These are phyloP conservation scores for Cymodocea nodosa DNA, from an alignment of 116 monocot species.

Conservation along the genomic window DNA sequence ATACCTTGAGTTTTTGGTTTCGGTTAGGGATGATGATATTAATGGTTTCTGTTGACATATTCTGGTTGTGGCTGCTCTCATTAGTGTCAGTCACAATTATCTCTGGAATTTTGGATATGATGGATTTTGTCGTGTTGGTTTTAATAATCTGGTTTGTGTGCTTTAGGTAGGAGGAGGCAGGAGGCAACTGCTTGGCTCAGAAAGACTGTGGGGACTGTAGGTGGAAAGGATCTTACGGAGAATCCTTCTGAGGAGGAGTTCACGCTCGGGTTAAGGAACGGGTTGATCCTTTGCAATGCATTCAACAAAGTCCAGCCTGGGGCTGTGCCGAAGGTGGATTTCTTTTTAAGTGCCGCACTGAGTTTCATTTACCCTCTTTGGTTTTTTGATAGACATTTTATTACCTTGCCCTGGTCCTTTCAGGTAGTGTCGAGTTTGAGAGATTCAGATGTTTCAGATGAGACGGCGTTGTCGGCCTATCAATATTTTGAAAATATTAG, in stretches of 20 bases:
- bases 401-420: background rate
- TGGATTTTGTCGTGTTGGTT: background rate
- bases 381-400: background rate
- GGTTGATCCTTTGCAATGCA: slow-evolving; percentile 72
- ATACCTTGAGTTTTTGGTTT: background rate
- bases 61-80: too few relatives aligned
- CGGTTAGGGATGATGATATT: background rate
- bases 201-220: slow-evolving; percentile 43
- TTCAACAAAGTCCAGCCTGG: slow-evolving; percentile 78
- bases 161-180: slow-evolving; percentile 51
- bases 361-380: too few relatives aligned
- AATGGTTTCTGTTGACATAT: background rate
- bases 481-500: slow-evolving; percentile 95
- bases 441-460: slow-evolving; percentile 53
- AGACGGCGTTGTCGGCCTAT: slow-evolving; percentile 66
- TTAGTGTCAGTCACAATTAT: background rate
- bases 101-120: background rate
- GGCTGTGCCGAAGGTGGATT: slow-evolving; percentile 61
- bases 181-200: slow-evolving; percentile 82
- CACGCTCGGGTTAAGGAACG: slow-evolving; percentile 54
- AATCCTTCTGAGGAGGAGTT: slow-evolving; percentile 86
- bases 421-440: slow-evolving; percentile 63
- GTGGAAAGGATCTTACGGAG: slow-evolving; percentile 58
- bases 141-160: background rate
- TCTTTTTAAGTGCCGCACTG: background rate